Percentiles rank a stretch among this genome's conserved stretches.
phyloP scores from a whole-genome alignment of 2,329 filamentous ascomycete genomes.

The Cercospora sesami region DNA sequence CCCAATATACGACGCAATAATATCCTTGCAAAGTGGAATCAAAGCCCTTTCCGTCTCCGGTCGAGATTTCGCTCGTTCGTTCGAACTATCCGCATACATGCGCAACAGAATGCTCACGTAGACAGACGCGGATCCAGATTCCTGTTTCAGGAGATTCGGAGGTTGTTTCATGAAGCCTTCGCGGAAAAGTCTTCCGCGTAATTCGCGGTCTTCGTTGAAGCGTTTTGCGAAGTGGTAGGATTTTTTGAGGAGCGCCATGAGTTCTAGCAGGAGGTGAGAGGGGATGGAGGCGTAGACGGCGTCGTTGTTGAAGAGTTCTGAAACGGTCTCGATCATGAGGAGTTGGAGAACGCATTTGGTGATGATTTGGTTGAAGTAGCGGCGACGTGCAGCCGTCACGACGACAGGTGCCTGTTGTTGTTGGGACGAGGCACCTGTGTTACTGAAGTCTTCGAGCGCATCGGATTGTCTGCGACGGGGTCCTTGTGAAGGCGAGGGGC shows the following conservation, averaged over 20 bases:
- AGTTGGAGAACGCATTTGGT: constrained; percentile 96
- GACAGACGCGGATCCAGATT: constrained; percentile 86
- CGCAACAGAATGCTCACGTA: constrained; percentile 95
- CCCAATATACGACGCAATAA: constrained; percentile 78
- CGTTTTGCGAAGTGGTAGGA: constrained; percentile 94
- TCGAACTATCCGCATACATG: constrained; percentile 90
- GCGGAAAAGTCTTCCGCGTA: constrained; percentile 89
- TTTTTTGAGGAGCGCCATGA: constrained; percentile 94
- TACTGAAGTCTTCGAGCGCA: constrained; percentile 79
- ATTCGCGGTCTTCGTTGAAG: constrained; percentile 96
- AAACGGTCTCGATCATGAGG: constrained; percentile 99
- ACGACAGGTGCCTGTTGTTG: constrained; percentile 86
- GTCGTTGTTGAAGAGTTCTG: constrained; percentile 97
- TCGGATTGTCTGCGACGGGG: constrained; percentile 34
- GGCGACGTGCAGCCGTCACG: constrained; percentile 85
- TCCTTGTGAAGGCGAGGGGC: constrained; percentile 22
- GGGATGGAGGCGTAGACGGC: constrained; percentile 92
- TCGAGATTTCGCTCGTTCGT: constrained; percentile 76
- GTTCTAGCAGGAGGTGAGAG: constrained; percentile 78
- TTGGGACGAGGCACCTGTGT: constrained; percentile 51
- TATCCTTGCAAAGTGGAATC: constrained; percentile 92
- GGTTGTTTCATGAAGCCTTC: constrained; percentile 99
- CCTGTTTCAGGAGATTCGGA: constrained; percentile 95
- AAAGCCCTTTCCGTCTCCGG: constrained; percentile 86
- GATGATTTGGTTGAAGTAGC: constrained; percentile 99